Evolutionary conservation across 2,329 filamentous ascomycete genomes (phyloP), one percentile per base, ranked within the genome.

Genomic region (Xylariaceae sp.): DNA sequence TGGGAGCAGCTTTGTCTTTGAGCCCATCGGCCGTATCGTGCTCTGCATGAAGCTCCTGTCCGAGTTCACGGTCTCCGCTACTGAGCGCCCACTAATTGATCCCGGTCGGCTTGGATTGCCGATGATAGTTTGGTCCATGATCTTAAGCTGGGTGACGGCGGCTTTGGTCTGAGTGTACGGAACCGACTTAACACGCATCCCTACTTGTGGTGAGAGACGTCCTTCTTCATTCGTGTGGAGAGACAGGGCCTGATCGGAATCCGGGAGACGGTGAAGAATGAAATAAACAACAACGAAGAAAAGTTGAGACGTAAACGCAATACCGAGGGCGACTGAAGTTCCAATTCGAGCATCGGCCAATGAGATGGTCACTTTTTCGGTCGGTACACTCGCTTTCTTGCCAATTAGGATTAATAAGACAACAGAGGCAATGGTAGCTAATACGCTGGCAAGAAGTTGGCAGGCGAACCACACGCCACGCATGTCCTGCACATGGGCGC

Each of bases 1-100:
- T 12, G 71, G 66, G 2, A 84, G 63, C 25, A 85, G 66, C 37
- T 72, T 72, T 2, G 76, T 79, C 59, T 68, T 77, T 32, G 80
- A 83, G 2, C 74, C 73, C 36, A 77, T 74, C 5, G 81, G 79
- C 5, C 77, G 75, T 12, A 80, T 66, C 17, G 65, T 66, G 29
- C 71, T 64, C 3, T 72, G 74, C 19, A 78, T 50, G 1, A 74
- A 77, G 4, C 70, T 71, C 14, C 73, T 69, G 38, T 77, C 62
- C 2, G 75, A 77, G 51, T 63, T 68, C 54, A 74, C 64, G 2
- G 71, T 70, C 56, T 76, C 65, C 32, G 72, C 59, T 45, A 69
- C 57, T 43, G 76, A 70, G 54, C 68, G 59, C 52, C 73, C 66
- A 53, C 66, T 63, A 36, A 69, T 70, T 2, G 76, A 75, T 5